Evolutionary conservation across 352 stramenopile genomes (phyloP).

Genomic region (Phytophthora agathidicida): DNA sequence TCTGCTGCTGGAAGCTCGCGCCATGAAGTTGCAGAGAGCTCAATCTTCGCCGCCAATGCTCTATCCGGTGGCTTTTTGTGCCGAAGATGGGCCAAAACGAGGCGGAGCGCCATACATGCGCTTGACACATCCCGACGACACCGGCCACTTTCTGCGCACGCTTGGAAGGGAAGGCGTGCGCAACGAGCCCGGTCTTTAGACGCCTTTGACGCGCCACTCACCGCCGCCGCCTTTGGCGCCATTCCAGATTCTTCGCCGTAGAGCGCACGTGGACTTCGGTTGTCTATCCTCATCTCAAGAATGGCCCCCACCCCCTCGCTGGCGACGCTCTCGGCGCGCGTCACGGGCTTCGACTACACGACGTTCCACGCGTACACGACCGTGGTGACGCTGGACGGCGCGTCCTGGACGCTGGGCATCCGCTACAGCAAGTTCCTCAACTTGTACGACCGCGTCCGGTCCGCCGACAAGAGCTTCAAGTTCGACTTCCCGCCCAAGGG

Average conservation of each 20-base stretch:
- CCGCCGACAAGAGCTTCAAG: constrained; percentile 45
- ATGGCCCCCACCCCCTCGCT: constrained; percentile 26
- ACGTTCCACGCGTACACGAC: constrained; percentile 61
- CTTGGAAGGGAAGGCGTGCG: constrained; percentile 6
- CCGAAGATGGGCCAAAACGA: constrained; percentile 29
- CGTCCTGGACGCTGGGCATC: constrained; percentile 43
- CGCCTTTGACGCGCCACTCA: constrained; percentile 1
- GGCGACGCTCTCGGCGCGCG: constrained; percentile 40
- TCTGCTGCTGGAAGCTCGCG: neutral
- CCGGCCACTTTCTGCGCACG: constrained; percentile 24
- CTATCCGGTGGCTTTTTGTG: constrained; percentile 18
- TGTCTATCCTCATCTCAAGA: no score
- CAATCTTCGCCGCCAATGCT: neutral
- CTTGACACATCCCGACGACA: constrained; percentile 17
- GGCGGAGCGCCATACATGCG: constrained; percentile 1
- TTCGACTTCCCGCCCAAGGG: constrained; percentile 76
- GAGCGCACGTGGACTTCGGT: constrained; percentile 17
- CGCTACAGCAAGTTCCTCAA: constrained; percentile 71
- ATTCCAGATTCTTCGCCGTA: constrained; percentile 39
- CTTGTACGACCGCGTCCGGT: constrained; percentile 51
- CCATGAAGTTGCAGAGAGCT: neutral
- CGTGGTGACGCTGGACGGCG: constrained; percentile 33
- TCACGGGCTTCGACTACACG: constrained; percentile 49
- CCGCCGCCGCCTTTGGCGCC: constrained; percentile 1
- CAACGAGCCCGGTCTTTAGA: constrained; percentile 17